These are phyloP conservation scores for Kodamaea sp. DNA, from an alignment of 1,139 yeast genomes.

Conservation along the genomic window DNA sequence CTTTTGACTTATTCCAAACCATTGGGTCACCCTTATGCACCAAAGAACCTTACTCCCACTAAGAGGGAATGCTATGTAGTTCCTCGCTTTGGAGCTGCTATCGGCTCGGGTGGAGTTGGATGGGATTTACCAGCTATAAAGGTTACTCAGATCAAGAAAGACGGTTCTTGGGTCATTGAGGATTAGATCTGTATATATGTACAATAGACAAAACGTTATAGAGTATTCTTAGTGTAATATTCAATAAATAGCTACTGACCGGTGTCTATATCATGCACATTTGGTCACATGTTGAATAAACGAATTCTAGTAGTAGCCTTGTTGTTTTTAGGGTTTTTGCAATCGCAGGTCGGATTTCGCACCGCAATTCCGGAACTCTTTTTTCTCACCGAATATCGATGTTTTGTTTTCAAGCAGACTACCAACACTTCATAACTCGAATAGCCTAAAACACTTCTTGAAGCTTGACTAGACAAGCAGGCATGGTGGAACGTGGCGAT, in stretches of 20 bases:
- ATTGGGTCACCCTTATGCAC: constrained; percentile 86
- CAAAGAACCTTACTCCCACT: constrained; percentile 60
- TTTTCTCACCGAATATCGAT: too few species aligned
- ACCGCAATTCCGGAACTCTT: not conserved
- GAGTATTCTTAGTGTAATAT: too few species aligned
- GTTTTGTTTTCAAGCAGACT: constrained; percentile 2
- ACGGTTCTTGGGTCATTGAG: constrained; percentile 61
- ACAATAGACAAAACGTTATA: too few species aligned
- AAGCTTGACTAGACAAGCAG: too few species aligned
- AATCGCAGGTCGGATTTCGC: constrained; percentile 3
- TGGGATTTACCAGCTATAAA: constrained; percentile 91
- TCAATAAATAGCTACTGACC: too few species aligned
- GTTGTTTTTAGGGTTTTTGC: too few species aligned
- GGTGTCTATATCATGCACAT: too few species aligned
- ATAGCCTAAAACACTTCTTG: too few species aligned
- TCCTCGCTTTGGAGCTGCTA: constrained; percentile 84
- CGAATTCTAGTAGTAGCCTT: too few species aligned
- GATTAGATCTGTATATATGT: not conserved
- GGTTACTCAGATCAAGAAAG: constrained; percentile 64
- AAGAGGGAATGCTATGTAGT: constrained; percentile 87
- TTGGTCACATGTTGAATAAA: too few species aligned
- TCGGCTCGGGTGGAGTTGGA: constrained; percentile 83
- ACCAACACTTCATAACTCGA: too few species aligned
- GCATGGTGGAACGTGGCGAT: too few species aligned
- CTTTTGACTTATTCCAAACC: constrained; percentile 87